Evolutionary conservation across 805 yeast genomes (phyloP).

Genomic region (Starmerella scarabaei): DNA sequence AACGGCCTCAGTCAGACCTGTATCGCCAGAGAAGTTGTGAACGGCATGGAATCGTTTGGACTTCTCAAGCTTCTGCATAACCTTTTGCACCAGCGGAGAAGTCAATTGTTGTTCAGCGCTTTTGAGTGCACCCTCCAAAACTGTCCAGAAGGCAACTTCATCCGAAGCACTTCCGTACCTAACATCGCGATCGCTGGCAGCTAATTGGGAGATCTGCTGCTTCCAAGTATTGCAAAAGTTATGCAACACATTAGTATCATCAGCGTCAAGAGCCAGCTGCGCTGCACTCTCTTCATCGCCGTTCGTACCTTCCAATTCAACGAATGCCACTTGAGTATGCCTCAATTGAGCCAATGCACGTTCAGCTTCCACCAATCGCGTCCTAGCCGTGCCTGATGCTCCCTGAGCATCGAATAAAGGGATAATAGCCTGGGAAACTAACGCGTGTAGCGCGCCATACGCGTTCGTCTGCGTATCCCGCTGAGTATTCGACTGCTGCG

Average conservation of each 20-base stretch:
- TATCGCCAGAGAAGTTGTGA: conserved; percentile 56
- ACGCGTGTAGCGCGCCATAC: conserved; percentile 3
- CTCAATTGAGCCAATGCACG: conserved; percentile 13
- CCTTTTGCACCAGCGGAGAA: conserved; percentile 39
- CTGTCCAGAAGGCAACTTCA: conserved; percentile 68
- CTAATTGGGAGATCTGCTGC: conserved; percentile 43
- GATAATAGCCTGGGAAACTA: conserved; percentile 50
- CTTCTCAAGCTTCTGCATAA: conserved; percentile 46
- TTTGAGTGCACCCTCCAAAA: conserved; percentile 48
- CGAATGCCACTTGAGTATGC: conserved; percentile 12
- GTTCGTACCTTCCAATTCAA: conserved; percentile 4
- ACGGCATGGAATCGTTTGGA: conserved; percentile 76
- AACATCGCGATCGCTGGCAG: conserved; percentile 41
- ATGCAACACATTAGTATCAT: conserved; percentile 56
- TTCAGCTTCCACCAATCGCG: conserved; percentile 16
- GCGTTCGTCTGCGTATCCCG: conserved; percentile 36
- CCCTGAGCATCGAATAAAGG: conserved; percentile 46
- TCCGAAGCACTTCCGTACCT: conserved; percentile 46
- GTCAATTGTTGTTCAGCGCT: conserved; percentile 45
- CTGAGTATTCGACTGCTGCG: conserved; percentile 52
- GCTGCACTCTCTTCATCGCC: conserved; percentile 4
- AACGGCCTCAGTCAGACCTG: conserved; percentile 48
- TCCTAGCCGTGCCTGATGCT: conserved; percentile 9
- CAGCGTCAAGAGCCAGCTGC: conserved; percentile 1
- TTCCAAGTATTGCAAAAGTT: conserved; percentile 63